Percentiles rank a stretch among this genome's conserved stretches.
Evolutionary conservation across 2,329 filamentous ascomycete genomes (phyloP).

Genomic region (Metarhizium brunneum): DNA sequence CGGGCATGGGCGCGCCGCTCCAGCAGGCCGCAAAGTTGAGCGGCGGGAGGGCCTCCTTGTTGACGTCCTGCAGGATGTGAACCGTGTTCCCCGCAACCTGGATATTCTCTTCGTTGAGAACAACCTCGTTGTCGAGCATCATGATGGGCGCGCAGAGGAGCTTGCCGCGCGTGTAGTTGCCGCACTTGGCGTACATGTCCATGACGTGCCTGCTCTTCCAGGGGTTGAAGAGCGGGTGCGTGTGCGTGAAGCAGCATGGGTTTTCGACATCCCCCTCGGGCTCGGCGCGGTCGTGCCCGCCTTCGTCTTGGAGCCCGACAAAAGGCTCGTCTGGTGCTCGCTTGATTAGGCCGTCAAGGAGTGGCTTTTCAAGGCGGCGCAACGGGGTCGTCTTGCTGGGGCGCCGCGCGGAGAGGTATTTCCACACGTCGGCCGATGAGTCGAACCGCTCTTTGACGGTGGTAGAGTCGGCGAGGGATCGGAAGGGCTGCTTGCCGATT

Average conservation of each 20-base stretch:
- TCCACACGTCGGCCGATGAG: not conserved
- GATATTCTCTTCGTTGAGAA: not conserved
- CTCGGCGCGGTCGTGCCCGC: not conserved
- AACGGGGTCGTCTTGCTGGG: not conserved
- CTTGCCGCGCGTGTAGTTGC: not conserved
- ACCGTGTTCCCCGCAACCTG: not conserved
- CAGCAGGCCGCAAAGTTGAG: constrained; percentile 1
- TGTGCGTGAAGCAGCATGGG: not conserved
- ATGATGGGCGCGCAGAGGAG: not conserved
- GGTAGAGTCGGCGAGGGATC: not conserved
- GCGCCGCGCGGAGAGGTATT: not conserved
- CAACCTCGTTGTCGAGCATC: not conserved
- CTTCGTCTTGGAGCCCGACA: not conserved
- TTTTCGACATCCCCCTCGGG: not conserved
- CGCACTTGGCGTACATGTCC: not conserved
- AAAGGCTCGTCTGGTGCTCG: not conserved
- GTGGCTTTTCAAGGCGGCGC: not conserved
- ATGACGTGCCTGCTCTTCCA: not conserved
- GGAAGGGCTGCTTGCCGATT: not conserved
- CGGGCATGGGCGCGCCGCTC: not conserved
- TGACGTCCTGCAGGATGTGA: not conserved
- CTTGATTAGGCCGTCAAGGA: not conserved
- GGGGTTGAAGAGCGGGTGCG: not conserved
- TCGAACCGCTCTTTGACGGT: not conserved
- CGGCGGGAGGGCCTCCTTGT: not conserved